These are phyloP conservation scores for Pseudozyma tsukubaensis DNA, from an alignment of 1,284 basidiomycete genomes.

Conservation along the genomic window DNA sequence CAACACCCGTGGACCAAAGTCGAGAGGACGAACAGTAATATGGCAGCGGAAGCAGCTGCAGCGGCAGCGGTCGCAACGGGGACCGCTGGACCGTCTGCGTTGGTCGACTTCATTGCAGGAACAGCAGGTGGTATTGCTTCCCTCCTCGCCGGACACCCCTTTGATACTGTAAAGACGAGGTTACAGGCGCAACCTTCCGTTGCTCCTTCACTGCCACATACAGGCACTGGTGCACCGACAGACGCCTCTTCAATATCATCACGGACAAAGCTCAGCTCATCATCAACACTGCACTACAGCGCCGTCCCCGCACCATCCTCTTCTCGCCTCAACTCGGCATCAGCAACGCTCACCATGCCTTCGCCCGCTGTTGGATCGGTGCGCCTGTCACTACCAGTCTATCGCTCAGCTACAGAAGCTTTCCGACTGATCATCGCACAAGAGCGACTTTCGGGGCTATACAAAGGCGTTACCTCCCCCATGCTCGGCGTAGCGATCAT, in stretches of 20 bases:
- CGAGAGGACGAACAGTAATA: no score
- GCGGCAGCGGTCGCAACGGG: background rate
- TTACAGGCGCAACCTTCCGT: conserved; percentile 47
- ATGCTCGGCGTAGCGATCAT: conserved; percentile 65
- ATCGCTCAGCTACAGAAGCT: conserved; percentile 55
- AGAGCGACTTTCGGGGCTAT: conserved; percentile 57
- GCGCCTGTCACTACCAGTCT: conserved; percentile 23
- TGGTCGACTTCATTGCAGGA: conserved; percentile 65
- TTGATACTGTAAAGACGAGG: conserved; percentile 65
- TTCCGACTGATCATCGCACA: conserved; percentile 58
- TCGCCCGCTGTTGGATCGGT: background rate
- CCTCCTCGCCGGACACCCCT: conserved; percentile 60
- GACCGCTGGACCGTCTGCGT: conserved; percentile 36
- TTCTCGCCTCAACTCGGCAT: conserved; percentile 4
- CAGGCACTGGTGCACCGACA: conserved; percentile 10
- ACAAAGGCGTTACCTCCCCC: conserved; percentile 61
- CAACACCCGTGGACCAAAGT: no score
- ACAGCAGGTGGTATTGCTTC: conserved; percentile 60
- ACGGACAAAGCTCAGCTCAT: background rate
- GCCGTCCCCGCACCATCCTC: background rate
- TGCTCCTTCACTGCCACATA: background rate
- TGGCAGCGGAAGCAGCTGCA: conserved; percentile 2
- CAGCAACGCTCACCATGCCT: conserved; percentile 19
- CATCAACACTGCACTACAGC: conserved; percentile 8
- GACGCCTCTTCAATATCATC: conserved; percentile 1